Conservation (phyloP, 2,329 filamentous ascomycete genomes). For the Trichophyton rubrum region DNA sequence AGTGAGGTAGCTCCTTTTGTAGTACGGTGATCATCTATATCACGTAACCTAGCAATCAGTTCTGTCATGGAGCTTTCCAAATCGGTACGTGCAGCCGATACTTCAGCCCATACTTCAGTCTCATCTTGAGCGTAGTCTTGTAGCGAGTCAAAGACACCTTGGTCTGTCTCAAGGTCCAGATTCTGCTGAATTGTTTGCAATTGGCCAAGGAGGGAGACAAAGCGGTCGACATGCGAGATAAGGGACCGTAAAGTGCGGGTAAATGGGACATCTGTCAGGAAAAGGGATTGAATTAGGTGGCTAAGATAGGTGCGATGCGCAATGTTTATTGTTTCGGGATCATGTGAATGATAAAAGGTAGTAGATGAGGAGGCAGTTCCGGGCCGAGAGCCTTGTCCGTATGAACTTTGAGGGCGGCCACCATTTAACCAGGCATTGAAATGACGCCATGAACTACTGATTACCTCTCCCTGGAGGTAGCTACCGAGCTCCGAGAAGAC, state of each 20-base stretch:
- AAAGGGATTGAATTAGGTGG: conserved; percentile 42
- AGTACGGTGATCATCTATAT: conserved; percentile 47
- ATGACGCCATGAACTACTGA: conserved; percentile 66
- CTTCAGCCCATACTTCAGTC: conserved; percentile 49
- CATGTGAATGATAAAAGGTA: conserved; percentile 39
- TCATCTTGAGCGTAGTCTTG: conserved; percentile 63
- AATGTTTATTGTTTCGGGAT: conserved; percentile 71
- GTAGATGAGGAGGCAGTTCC: conserved; percentile 24
- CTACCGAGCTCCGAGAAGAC: conserved; percentile 76
- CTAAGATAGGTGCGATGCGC: conserved; percentile 68
- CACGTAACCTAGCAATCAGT: conserved; percentile 43
- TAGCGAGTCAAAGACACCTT: conserved; percentile 66
- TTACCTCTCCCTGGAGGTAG: conserved; percentile 82
- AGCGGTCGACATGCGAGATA: conserved; percentile 55
- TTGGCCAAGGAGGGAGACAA: conserved; percentile 63
- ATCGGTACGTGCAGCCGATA: conserved; percentile 50
- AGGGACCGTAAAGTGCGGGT: conserved; percentile 28
- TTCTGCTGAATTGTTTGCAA: conserved; percentile 65
- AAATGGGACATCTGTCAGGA: conserved; percentile 32
- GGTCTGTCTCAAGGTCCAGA: conserved; percentile 68
- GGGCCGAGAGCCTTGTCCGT: conserved; percentile 24
- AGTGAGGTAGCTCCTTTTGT: conserved; percentile 29
- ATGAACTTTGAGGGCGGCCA: conserved; percentile 18
- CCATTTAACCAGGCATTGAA: conserved; percentile 63
- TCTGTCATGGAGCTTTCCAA: conserved; percentile 57